Evolutionary conservation across 176 grass and related monocot species (phyloP), one percentile per base, ranked within the genome.

Genomic region (Oryza australiensis): DNA sequence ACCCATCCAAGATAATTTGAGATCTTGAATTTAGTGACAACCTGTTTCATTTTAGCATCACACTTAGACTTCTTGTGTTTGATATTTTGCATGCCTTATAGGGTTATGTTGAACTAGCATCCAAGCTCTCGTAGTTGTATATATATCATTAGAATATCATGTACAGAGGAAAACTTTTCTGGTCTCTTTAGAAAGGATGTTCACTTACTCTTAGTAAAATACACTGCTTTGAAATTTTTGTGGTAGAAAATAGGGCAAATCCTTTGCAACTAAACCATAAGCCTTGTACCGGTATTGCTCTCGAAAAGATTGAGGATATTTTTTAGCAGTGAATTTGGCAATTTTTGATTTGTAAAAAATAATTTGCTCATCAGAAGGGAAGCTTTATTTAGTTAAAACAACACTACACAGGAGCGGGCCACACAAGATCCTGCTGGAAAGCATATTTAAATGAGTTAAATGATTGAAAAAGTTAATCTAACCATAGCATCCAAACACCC

Each of bases 51-150:
- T 81, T n/a, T 79, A 48, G 27, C 34, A 43, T 62, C 84, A 8
- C 60, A 73, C 40, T 46, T 88, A 24, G 22, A 62, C 63, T 40
- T 37, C 15, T 68, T 74, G 26, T 64, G 45, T 68, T 80, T 68
- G 9, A 10, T 24, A 60, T 60, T 60, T 60, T 60, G 38, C 48
- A 48, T 80, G 7, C 27, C 22, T 15, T 72, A 37, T 34, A 35
- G 1, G 48, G 74, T 80, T 66, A 41, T 51, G 38, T 40, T 74
- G 60, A 22, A 37, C 23, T 68, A 68, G 24, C 62, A 30, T 30
- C 48, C 2, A 7, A 75, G 37, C 26, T 85, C 3, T 65, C 35
- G 71, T 75, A 27, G 38, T 3, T 64, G 12, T 75, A 20, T 70
- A n/a, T n/a, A 59, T 73, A 57, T 73, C 14, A 60, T 67, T 68